phyloP scores from a whole-genome alignment of 1,284 basidiomycete genomes.

The Moesziomyces antarcticus region DNA sequence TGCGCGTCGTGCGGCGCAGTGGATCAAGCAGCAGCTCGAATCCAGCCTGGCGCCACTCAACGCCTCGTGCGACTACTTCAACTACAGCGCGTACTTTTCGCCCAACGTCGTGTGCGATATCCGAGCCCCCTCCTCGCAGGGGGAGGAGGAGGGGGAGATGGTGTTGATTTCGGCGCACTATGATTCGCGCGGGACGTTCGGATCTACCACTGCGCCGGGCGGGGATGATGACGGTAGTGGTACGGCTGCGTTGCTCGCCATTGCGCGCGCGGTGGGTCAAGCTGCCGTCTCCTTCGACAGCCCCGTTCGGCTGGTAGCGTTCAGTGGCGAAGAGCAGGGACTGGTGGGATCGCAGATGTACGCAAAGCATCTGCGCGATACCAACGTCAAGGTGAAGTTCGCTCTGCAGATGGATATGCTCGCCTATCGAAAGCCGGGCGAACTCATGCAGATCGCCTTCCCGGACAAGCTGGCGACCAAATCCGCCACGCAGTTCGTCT shows the following conservation, averaged over 20 bases:
- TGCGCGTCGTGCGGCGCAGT: conserved; percentile 33
- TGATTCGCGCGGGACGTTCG: conserved; percentile 62
- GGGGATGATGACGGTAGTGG: conserved; percentile 60
- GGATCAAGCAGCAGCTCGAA: conserved; percentile 42
- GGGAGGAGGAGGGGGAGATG: conserved; percentile 28
- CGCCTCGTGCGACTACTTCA: conserved; percentile 32
- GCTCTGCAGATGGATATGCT: conserved; percentile 63
- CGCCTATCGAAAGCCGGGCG: conserved; percentile 57
- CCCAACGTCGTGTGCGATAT: conserved; percentile 56
- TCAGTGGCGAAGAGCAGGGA: conserved; percentile 68
- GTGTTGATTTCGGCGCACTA: conserved; percentile 65
- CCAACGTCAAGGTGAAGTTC: conserved; percentile 18
- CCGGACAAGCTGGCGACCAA: conserved; percentile 62
- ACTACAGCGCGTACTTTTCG: conserved; percentile 42
- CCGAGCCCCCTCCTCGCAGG: conserved; percentile 2
- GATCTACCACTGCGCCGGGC: conserved; percentile 59
- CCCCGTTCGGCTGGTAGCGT: conserved; percentile 64
- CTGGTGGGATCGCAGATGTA: conserved; percentile 52
- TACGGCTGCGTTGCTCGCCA: conserved; percentile 57
- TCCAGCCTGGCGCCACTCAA: conserved; percentile 14
- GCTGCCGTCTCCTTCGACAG: conserved; percentile 34
- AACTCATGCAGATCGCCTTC: conserved; percentile 65
- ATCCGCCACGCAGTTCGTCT: conserved; percentile 52
- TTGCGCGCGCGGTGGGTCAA: conserved; percentile 54
- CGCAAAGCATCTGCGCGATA: conserved; percentile 17